Evolutionary conservation across 2,329 filamentous ascomycete genomes (phyloP), one percentile per base, ranked within the genome.

Genomic region (Stylonectria norvegica): DNA sequence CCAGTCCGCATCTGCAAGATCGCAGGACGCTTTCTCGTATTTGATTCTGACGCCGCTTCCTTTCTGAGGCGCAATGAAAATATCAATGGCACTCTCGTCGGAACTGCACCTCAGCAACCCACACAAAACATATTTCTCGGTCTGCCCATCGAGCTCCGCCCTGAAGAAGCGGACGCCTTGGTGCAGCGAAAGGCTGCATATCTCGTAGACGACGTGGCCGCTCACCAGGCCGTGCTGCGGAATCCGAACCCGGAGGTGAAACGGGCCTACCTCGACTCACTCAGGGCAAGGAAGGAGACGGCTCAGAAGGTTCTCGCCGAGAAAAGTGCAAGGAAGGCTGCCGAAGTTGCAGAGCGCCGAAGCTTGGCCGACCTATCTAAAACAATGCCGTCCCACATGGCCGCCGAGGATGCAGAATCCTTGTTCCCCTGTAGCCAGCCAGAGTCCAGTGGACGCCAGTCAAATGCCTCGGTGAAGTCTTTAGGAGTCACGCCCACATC

Each of bases 41-140:
- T 96, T 72, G 89, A 95, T 62, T 79, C 89, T 56, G 79, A 89
- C 59, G 81, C 83, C 49, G 85, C 89, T 45, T 82, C 85, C 55
- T 78, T 84, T 62, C 73, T 95, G 48, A 86, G 93, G 51, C 81
- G 86, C 47, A 73, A 81, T 55, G 79, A 95, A 69, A 83, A 88
- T 62, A 89, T 95, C 56, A 90, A 86, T 58, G 89, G 89, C 48
- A 85, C 93, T 20, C 75, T 95, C 40, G 83, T 87, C 44, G 93
- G 93, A 42, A 90, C 87, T 6, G 81, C 95, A 20, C 91, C 93
- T 2, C 90, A 97, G 66, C 84, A 89, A 42, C 89, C 90, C 5
- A 91, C 94, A 55, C 93, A 98, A 67, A 97, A 95, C 67, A 78
- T 95, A 42, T 97, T 97, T 61, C 78, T 91, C 43, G 88, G 90